These are phyloP conservation scores for Populus tremula DNA, from an alignment of 345 rosid species.

Conservation along the genomic window DNA sequence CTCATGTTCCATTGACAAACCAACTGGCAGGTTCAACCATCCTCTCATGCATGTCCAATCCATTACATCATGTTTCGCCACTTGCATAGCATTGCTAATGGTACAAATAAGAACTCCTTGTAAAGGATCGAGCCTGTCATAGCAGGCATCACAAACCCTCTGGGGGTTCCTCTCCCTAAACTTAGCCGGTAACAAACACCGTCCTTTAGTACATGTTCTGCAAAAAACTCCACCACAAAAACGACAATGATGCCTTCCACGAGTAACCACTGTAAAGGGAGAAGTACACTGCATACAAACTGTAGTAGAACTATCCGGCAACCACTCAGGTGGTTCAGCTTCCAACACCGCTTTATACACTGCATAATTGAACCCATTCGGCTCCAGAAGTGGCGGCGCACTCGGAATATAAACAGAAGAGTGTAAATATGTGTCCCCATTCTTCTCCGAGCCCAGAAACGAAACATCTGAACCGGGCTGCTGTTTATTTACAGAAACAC, in stretches of 20 bases:
- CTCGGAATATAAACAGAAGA: slow-evolving; percentile 92
- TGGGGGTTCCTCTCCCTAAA: slow-evolving; percentile 91
- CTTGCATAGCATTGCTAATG: slow-evolving; percentile 88
- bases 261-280: slow-evolving; percentile 71
- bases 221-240: slow-evolving; percentile 95
- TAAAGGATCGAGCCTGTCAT: slow-evolving; percentile 91
- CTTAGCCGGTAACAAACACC: slow-evolving; percentile 74
- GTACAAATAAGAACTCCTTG: slow-evolving; percentile 75
- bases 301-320: slow-evolving; percentile 76
- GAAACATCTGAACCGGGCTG: slow-evolving; percentile 61
- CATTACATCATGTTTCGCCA: slow-evolving; percentile 84
- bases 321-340: slow-evolving; percentile 94
- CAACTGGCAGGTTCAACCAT: slow-evolving; percentile 92
- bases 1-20: slow-evolving; percentile 92
- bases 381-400: slow-evolving; percentile 87
- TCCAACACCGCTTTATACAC: slow-evolving; percentile 73
- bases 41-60: slow-evolving; percentile 95
- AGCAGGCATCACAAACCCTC: slow-evolving; percentile 90
- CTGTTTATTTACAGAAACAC: slow-evolving; percentile 28
- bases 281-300: slow-evolving; percentile 79
- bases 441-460: slow-evolving; percentile 66
- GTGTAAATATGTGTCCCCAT: slow-evolving; percentile 74
- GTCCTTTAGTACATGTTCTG: slow-evolving; percentile 73
- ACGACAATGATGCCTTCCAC: slow-evolving; percentile 98
- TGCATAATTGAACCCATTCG: slow-evolving; percentile 48